These are phyloP conservation scores for Tolypocladium pustulatum DNA, from an alignment of 2,329 filamentous ascomycete genomes.

Conservation along the genomic window DNA sequence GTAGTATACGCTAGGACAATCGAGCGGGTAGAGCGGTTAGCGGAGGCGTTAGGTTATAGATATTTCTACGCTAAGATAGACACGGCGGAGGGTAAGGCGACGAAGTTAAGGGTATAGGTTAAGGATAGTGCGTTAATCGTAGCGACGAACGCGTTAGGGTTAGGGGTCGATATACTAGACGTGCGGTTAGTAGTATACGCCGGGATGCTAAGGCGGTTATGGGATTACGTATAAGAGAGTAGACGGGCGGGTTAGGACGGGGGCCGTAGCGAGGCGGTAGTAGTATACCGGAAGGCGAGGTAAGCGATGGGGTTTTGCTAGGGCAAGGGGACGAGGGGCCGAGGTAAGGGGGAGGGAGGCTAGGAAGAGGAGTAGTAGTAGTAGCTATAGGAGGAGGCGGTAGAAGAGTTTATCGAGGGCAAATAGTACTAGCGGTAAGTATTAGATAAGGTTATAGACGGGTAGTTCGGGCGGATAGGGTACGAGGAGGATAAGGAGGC, in stretches of 20 bases:
- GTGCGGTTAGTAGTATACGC: constrained; percentile 3
- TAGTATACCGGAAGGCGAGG: constrained; percentile 1
- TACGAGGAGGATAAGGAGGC: constrained; percentile 2
- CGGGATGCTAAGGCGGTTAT: too few relatives aligned
- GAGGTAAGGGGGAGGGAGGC: too few relatives aligned
- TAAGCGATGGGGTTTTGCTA: constrained; percentile 1
- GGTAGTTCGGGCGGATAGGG: background rate
- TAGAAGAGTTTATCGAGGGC: background rate
- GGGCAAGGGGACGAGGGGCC: background rate
- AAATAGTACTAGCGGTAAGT: background rate
- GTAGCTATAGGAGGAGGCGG: background rate
- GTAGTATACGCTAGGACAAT: background rate
- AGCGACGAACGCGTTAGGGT: too few relatives aligned
- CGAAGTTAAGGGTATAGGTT: too few relatives aligned
- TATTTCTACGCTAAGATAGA: too few relatives aligned
- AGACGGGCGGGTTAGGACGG: too few relatives aligned
- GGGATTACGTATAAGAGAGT: too few relatives aligned
- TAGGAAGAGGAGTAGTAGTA: too few relatives aligned
- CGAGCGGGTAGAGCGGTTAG: too few relatives aligned
- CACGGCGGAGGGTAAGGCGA: too few relatives aligned
- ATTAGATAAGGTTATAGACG: constrained; percentile 4
- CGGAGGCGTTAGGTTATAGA: too few relatives aligned
- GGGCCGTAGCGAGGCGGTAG: background rate
- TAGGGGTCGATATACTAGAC: constrained; percentile 2
- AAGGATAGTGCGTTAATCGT: too few relatives aligned